Percentiles rank a stretch among this genome's conserved stretches.
Conservation (phyloP, 2,329 filamentous ascomycete species). For the Cercospora canescens region DNA sequence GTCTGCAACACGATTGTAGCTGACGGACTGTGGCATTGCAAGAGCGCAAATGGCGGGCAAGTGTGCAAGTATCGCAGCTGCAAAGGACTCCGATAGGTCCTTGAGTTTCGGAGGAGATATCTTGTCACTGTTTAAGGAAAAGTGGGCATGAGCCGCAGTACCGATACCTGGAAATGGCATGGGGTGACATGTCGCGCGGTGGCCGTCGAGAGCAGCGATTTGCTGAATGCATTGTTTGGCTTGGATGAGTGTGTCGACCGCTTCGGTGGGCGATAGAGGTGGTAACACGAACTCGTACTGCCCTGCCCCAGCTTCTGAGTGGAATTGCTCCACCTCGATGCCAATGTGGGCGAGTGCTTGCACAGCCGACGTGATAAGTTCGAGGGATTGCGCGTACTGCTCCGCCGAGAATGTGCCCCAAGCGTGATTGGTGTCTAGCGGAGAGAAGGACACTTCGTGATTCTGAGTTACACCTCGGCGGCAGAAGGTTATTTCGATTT, state of each 20-base stretch:
- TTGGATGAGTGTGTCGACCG: constrained; percentile 71
- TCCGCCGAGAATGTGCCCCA: constrained; percentile 69
- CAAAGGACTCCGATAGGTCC: constrained; percentile 63
- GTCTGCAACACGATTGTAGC: constrained; percentile 68
- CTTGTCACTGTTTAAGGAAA: constrained; percentile 58
- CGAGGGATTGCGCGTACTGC: constrained; percentile 57
- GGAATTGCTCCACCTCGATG: constrained; percentile 70
- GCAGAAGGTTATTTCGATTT: constrained; percentile 77
- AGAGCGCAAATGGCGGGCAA: constrained; percentile 69
- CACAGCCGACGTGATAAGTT: constrained; percentile 66
- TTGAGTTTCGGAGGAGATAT: constrained; percentile 22
- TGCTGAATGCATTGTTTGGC: constrained; percentile 68
- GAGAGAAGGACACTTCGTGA: constrained; percentile 30
- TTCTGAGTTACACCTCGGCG: not conserved
- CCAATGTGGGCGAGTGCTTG: constrained; percentile 59
- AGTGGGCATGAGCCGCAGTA: constrained; percentile 68
- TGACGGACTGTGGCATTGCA: constrained; percentile 63
- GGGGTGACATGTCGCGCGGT: constrained; percentile 72
- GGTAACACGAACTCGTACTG: constrained; percentile 78
- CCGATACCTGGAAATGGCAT: constrained; percentile 64
- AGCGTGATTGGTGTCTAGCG: constrained; percentile 64
- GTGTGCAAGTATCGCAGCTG: constrained; percentile 66
- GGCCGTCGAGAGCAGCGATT: constrained; percentile 61
- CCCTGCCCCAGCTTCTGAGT: constrained; percentile 70
- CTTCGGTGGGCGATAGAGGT: constrained; percentile 61